Conservation (phyloP, 2,329 filamentous ascomycete species). For the Spiromastix sp. region DNA sequence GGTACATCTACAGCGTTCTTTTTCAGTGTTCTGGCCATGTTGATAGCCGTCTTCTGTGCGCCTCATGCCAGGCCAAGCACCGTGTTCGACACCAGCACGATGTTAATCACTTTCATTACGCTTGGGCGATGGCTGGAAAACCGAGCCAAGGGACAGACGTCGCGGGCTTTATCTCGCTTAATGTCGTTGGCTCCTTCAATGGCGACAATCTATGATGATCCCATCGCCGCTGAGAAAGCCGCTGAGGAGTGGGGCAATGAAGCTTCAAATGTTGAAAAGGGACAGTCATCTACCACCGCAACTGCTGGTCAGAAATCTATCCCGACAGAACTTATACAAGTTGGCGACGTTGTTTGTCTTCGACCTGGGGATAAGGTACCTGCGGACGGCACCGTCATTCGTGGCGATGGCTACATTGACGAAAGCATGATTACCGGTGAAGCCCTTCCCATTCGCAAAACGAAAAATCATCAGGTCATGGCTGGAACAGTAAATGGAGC, state of each 20-base stretch:
- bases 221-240: conserved; percentile 84
- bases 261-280: conserved; percentile 6
- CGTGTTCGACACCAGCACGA: conserved; percentile 95
- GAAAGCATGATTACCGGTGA: conserved; percentile 99
- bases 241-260: conserved; percentile 61
- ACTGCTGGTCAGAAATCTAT: conserved; percentile 73
- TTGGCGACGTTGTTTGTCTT: conserved; percentile 86
- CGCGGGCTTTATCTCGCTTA: conserved; percentile 78
- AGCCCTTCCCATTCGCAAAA: conserved; percentile 88
- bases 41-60: conserved; percentile 63
- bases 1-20: conserved; percentile 94
- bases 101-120: conserved; percentile 94
- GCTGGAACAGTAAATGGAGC: conserved; percentile 94
- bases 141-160: conserved; percentile 89
- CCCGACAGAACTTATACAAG: conserved; percentile 86
- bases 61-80: conserved; percentile 75
- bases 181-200: conserved; percentile 96
- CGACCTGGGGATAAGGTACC: conserved; percentile 95
- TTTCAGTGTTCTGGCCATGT: conserved; percentile 82
- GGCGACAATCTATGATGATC: conserved; percentile 91
- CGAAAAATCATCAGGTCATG: conserved; percentile 66
- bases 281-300: conserved; percentile 11
- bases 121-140: conserved; percentile 90
- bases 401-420: conserved; percentile 86
- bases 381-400: conserved; percentile 76